phyloP scores from a whole-genome alignment of 2,329 filamentous ascomycete genomes.

The Emergomyces orientalis region DNA sequence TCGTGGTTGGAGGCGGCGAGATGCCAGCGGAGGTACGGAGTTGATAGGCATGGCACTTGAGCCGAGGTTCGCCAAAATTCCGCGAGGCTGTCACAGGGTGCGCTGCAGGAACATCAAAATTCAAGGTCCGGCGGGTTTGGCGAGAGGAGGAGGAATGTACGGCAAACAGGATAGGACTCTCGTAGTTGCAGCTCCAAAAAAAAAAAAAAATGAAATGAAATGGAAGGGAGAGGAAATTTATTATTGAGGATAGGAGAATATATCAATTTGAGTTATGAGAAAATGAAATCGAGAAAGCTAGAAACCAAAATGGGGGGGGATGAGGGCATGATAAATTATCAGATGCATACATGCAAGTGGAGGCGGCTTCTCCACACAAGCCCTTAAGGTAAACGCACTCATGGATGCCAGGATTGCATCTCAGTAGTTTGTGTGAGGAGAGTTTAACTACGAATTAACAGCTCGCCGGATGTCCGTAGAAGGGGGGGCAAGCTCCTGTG shows the following conservation, averaged over 20 bases:
- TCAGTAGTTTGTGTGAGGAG: background rate
- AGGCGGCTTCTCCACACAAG: background rate
- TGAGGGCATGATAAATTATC: background rate
- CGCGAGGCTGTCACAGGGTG: background rate
- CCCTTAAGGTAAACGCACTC: background rate
- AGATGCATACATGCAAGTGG: background rate
- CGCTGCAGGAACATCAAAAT: background rate
- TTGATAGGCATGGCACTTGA: background rate
- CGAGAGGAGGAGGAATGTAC: background rate
- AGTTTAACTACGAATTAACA: background rate
- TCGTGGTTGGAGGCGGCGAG: background rate
- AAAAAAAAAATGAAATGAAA: too few species aligned
- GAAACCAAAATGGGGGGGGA: background rate
- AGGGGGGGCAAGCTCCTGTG: background rate
- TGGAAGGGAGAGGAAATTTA: background rate
- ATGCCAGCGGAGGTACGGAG: slow-evolving; percentile 1
- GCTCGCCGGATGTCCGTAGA: background rate
- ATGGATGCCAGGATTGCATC: background rate
- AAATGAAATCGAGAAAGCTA: background rate
- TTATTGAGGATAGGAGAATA: background rate
- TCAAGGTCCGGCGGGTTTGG: background rate
- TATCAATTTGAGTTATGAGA: too few species aligned
- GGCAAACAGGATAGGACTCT: background rate
- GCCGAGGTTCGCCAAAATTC: background rate
- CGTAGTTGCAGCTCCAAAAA: background rate